Percentiles rank a stretch among this genome's conserved stretches.
These are phyloP conservation scores for Plasmodium knowlesi DNA, from an alignment of 169 alveolate genomes.

Conservation along the genomic window DNA sequence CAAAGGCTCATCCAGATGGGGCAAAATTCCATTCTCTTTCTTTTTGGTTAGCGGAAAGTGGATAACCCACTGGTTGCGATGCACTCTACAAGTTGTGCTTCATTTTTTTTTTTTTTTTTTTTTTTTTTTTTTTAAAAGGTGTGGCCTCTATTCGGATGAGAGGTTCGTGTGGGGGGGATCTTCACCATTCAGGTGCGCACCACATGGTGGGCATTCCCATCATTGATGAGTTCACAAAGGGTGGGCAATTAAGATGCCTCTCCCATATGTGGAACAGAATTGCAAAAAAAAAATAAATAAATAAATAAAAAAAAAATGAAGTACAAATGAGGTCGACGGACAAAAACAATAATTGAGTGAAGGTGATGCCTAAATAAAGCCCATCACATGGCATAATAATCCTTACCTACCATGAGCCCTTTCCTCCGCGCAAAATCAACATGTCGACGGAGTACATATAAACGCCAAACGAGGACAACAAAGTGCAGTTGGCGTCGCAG, in stretches of 20 bases:
- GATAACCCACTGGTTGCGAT: neutral
- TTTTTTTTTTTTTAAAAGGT: neutral
- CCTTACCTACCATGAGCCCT: neutral
- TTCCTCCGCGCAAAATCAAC: neutral
- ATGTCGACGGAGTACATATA: slow-evolving; percentile 51
- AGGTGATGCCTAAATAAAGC: neutral
- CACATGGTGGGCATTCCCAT: neutral
- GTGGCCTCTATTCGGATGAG: neutral
- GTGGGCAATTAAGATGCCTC: neutral
- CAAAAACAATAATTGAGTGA: neutral
- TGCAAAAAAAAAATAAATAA: neutral
- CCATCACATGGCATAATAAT: neutral
- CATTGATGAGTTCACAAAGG: neutral
- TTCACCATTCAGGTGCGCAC: neutral
- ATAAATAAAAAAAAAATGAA: neutral
- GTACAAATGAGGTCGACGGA: neutral
- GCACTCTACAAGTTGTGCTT: neutral
- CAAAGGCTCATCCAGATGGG: neutral
- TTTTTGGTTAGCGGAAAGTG: neutral
- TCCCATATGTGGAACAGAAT: neutral
- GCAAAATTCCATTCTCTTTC: neutral
- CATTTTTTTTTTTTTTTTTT: neutral
- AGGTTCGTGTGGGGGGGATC: neutral
- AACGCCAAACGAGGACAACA: slow-evolving; percentile 8
- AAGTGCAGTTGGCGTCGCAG: neutral